Evolutionary conservation across 805 yeast species (phyloP).

Genomic region (Teunomyces gatunensis): DNA sequence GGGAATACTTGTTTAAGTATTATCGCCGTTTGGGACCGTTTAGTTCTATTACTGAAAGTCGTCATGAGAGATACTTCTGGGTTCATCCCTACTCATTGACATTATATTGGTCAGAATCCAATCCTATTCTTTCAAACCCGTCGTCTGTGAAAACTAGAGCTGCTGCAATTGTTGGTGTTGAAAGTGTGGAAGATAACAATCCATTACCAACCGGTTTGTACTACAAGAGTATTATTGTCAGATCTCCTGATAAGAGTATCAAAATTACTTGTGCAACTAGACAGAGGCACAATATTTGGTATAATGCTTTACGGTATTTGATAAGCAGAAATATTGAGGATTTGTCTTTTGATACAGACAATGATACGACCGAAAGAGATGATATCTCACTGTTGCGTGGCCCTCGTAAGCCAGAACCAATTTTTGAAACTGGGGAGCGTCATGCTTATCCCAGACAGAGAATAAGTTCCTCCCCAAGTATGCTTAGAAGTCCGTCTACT

Average conservation of each 20-base stretch:
- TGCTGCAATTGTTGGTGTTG: conserved; percentile 74
- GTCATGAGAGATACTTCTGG: conserved; percentile 96
- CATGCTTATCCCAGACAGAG: conserved; percentile 16
- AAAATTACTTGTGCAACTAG: conserved; percentile 86
- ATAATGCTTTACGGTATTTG: conserved; percentile 73
- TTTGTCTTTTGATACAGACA: conserved; percentile 42
- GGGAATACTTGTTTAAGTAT: conserved; percentile 85
- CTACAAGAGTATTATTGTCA: conserved; percentile 78
- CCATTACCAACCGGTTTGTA: conserved; percentile 88
- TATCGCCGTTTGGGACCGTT: conserved; percentile 75
- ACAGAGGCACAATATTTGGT: conserved; percentile 90
- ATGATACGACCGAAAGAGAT: conserved; percentile 14
- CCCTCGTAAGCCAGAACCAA: conserved; percentile 5
- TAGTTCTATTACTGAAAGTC: conserved; percentile 68
- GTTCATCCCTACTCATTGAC: conserved; percentile 91
- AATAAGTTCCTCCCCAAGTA: conserved; percentile 10
- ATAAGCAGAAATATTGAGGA: conserved; percentile 65
- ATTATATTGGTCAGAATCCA: conserved; percentile 80
- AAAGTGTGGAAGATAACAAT: conserved; percentile 78
- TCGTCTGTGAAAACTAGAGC: conserved; percentile 68
- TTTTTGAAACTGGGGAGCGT: conserved; percentile 13
- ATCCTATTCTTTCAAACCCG: conserved; percentile 74
- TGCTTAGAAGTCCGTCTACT: conserved; percentile 6
- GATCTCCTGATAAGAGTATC: conserved; percentile 61
- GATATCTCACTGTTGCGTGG: conserved; percentile 10